Evolutionary conservation across 192 early-diverging fungal species (phyloP).

Genomic region (Linnemannia zychae): DNA sequence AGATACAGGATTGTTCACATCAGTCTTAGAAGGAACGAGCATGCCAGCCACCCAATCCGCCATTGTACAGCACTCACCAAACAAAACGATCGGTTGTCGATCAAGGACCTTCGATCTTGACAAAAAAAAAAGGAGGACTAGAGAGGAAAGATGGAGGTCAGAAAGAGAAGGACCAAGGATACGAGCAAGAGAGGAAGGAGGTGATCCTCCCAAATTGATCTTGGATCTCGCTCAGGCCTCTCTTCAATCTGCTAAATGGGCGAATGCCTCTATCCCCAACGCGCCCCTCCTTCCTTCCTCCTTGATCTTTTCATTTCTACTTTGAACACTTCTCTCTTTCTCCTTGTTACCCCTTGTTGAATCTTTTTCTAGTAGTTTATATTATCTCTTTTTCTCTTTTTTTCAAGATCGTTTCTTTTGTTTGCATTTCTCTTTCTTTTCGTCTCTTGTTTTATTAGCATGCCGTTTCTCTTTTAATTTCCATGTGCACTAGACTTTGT

Average conservation of each 20-base stretch:
- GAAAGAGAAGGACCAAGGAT: background rate
- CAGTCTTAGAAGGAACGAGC: background rate
- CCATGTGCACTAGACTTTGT: background rate
- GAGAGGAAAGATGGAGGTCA: background rate
- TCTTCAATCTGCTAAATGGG: background rate
- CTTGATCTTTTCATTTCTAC: background rate
- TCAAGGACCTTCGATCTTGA: background rate
- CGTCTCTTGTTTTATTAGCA: background rate
- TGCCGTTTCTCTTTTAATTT: background rate
- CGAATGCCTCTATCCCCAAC: background rate
- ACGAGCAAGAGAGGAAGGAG: background rate
- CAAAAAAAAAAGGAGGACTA: background rate
- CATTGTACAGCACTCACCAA: background rate
- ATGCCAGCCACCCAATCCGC: background rate
- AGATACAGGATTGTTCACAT: constrained; percentile 5
- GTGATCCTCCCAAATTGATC: background rate
- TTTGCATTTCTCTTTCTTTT: background rate
- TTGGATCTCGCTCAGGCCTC: background rate
- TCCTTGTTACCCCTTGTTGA: background rate
- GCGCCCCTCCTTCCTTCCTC: background rate
- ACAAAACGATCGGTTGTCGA: background rate
- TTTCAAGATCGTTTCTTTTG: background rate
- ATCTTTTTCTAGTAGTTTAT: constrained; percentile 11
- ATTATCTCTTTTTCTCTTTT: background rate
- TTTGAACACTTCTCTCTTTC: constrained; percentile 2